Conservation (phyloP, 108 stramenopile species). For the Pseudonitzschia delicatissima region DNA sequence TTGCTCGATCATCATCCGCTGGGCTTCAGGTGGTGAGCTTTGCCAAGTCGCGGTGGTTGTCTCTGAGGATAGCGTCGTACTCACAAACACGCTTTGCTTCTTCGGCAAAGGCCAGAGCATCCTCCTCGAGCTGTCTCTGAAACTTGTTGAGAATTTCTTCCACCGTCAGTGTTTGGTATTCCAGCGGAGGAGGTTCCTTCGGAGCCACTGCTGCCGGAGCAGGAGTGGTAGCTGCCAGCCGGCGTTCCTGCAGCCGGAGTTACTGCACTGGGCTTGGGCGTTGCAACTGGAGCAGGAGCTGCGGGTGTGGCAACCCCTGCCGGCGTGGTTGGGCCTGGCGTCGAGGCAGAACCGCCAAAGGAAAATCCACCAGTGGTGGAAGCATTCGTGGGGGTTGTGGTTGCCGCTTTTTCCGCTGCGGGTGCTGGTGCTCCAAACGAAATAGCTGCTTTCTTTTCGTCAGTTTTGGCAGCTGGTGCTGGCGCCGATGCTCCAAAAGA, state of each 20-base stretch:
- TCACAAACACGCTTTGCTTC: slow-evolving; percentile 80
- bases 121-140: slow-evolving; percentile 72
- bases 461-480: not conserved
- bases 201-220: not conserved
- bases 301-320: slow-evolving; percentile 27
- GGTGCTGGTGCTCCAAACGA: slow-evolving; percentile 7
- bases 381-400: not conserved
- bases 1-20: slow-evolving; percentile 59
- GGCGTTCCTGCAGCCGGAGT: slow-evolving; percentile 10
- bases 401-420: not conserved
- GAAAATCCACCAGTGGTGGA: slow-evolving; percentile 20
- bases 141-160: slow-evolving; percentile 81
- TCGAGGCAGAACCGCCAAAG: slow-evolving; percentile 25
- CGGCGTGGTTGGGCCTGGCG: slow-evolving; percentile 18
- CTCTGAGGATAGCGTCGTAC: slow-evolving; percentile 75
- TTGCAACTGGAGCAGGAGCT: slow-evolving; percentile 25
- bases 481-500: slow-evolving; percentile 11
- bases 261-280: slow-evolving; percentile 9
- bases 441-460: not conserved
- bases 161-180: slow-evolving; percentile 80
- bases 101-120: slow-evolving; percentile 54
- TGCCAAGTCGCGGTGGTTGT: slow-evolving; percentile 56
- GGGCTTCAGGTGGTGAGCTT: slow-evolving; percentile 52
- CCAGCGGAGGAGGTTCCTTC: slow-evolving; percentile 52
- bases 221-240: slow-evolving; percentile 6